Evolutionary conservation across 805 yeast genomes (phyloP).

Genomic region (Suhomyces prunicola): DNA sequence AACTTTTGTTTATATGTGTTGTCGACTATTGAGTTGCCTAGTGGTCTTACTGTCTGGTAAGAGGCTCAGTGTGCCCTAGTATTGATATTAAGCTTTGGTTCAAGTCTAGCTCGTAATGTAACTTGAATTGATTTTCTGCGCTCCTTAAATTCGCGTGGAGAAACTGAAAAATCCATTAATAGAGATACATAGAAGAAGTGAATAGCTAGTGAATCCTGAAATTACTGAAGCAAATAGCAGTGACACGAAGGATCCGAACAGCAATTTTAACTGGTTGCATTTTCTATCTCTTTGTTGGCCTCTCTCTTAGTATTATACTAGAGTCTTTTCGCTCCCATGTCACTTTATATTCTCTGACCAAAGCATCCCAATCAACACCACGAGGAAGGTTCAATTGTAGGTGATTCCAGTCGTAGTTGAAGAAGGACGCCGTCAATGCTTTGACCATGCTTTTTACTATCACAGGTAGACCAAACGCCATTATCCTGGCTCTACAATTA

Average conservation of each 20-base stretch:
- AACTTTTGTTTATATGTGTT: too few relatives aligned
- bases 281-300: slow-evolving; percentile 1
- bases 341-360: slow-evolving; percentile 18
- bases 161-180: neutral
- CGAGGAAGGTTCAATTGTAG: slow-evolving; percentile 30
- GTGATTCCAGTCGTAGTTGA: slow-evolving; percentile 27
- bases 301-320: slow-evolving; percentile 23
- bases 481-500: slow-evolving; percentile 29
- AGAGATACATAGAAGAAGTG: neutral
- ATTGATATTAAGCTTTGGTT: too few relatives aligned
- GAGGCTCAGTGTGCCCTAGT: neutral
- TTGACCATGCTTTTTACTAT: slow-evolving; percentile 32
- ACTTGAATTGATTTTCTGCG: neutral
- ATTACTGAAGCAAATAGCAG: neutral
- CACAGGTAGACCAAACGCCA: slow-evolving; percentile 40
- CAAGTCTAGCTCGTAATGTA: too few relatives aligned
- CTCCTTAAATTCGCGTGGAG: neutral
- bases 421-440: slow-evolving; percentile 32
- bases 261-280: too few relatives aligned
- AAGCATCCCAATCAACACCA: slow-evolving; percentile 16
- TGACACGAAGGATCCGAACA: neutral
- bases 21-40: neutral
- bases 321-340: slow-evolving; percentile 32
- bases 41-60: neutral
- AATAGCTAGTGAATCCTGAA: neutral